Conservation (phyloP, 78 protist species). For the Dictyostelium firmibasis region DNA sequence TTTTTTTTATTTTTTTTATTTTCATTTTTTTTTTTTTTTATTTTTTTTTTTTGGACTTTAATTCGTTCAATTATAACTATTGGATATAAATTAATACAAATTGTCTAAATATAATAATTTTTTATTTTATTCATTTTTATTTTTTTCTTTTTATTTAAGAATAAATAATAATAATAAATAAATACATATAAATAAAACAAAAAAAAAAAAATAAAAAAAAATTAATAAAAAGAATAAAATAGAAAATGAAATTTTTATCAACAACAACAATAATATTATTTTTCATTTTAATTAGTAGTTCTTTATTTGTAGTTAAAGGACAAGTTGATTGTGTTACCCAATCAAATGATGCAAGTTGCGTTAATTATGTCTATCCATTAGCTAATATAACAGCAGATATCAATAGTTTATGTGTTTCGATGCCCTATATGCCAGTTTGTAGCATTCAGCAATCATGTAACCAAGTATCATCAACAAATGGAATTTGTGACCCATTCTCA, state of each 20-base stretch:
- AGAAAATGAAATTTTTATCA: background rate
- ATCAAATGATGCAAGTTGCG: too few relatives aligned
- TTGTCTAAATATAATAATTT: background rate
- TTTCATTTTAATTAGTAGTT: background rate
- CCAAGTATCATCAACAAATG: background rate
- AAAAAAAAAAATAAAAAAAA: too few relatives aligned
- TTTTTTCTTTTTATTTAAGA: too few relatives aligned
- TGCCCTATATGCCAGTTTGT: constrained; percentile 66
- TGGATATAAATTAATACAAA: background rate
- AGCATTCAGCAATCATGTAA: background rate
- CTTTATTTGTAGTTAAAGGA: background rate
- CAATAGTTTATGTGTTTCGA: background rate
- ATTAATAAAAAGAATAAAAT: background rate
- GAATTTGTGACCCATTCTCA: constrained; percentile 37
- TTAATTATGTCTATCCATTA: background rate
- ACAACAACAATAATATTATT: background rate
- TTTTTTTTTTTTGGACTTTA: background rate
- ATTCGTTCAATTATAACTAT: background rate
- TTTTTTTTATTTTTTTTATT: background rate
- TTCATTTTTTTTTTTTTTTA: background rate
- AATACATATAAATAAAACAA: too few relatives aligned
- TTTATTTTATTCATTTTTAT: background rate
- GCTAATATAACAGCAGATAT: constrained; percentile 10
- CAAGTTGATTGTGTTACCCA: background rate
- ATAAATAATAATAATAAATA: background rate